Percentiles rank a stretch among this genome's conserved stretches.
phyloP scores from a whole-genome alignment of 495 filamentous ascomycete genomes.

The Talaromyces liani region DNA sequence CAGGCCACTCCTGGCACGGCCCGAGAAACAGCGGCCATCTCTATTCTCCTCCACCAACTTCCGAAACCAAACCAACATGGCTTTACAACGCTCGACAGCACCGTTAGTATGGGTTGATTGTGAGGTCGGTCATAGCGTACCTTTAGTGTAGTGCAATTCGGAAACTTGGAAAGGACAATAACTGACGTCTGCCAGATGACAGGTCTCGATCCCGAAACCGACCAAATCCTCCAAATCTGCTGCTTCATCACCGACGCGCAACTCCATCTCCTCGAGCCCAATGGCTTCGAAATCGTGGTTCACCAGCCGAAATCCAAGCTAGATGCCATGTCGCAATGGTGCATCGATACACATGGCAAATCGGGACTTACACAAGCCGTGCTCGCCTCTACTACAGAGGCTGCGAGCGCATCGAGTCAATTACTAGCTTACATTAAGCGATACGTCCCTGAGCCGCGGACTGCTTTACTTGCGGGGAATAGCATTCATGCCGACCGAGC shows the following conservation, averaged over 20 bases:
- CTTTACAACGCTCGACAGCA: constrained; percentile 42
- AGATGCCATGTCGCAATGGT: constrained; percentile 71
- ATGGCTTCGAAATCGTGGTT: constrained; percentile 74
- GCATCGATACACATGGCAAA: constrained; percentile 52
- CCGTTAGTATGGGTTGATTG: constrained; percentile 86
- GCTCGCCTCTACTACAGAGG: constrained; percentile 61
- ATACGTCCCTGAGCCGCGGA: constrained; percentile 54
- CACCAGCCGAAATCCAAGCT: constrained; percentile 65
- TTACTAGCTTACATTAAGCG: constrained; percentile 72
- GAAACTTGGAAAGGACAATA: background rate
- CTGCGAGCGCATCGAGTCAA: constrained; percentile 61
- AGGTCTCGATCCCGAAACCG: constrained; percentile 68
- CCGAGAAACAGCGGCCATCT: background rate
- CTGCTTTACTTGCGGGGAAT: constrained; percentile 79
- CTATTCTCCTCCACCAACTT: background rate
- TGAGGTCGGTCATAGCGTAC: constrained; percentile 47
- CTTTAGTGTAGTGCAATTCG: too few relatives aligned
- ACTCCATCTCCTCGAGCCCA: constrained; percentile 65
- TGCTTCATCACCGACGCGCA: constrained; percentile 84
- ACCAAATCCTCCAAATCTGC: constrained; percentile 85
- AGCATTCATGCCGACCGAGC: constrained; percentile 83
- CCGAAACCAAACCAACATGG: constrained; percentile 20
- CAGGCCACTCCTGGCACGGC: background rate
- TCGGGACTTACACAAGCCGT: constrained; percentile 77
- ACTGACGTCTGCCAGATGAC: constrained; percentile 66